Evolutionary conservation across 768 basidiomycete species (phyloP).

Genomic region (Panaeolus papilionaceus): DNA sequence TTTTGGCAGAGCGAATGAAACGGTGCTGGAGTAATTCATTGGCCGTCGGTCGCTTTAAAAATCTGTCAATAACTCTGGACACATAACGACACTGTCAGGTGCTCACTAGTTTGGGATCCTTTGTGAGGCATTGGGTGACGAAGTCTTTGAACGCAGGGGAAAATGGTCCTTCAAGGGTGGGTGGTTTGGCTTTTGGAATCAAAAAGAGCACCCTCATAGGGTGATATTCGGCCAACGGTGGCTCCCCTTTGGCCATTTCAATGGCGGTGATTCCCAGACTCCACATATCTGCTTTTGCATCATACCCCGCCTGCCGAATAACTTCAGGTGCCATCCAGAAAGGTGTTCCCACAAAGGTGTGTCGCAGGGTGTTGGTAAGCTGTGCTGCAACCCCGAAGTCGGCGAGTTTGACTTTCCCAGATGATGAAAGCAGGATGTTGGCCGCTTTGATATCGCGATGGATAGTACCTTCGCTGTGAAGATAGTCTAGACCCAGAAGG

Average conservation of each 20-base stretch:
- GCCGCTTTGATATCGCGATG: conserved; percentile 99
- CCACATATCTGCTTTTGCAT: conserved; percentile 97
- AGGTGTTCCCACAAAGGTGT: conserved; percentile 97
- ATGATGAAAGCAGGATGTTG: conserved; percentile 89
- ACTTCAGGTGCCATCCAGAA: conserved; percentile 99
- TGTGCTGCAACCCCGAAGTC: conserved; percentile 99
- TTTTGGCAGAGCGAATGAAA: conserved; percentile 86
- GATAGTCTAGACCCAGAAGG: conserved; percentile 90
- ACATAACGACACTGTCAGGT: conserved; percentile 15
- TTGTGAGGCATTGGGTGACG: conserved; percentile 87
- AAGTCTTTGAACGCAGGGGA: conserved; percentile 93
- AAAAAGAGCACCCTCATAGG: conserved; percentile 98
- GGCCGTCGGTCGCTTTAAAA: conserved; percentile 80
- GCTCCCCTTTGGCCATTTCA: conserved; percentile 97
- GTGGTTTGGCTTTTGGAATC: conserved; percentile 96
- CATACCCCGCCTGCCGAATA: conserved; percentile 96
- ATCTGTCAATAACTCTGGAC: conserved; percentile 18
- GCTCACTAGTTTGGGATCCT: conserved; percentile 82
- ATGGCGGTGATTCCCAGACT: conserved; percentile 97
- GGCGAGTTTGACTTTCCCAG: conserved; percentile 95
- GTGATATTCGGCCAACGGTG: conserved; percentile 95
- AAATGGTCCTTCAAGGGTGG: conserved; percentile 87
- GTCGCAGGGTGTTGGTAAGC: conserved; percentile 90
- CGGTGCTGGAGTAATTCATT: conserved; percentile 93
- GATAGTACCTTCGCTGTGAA: conserved; percentile 95